Evolutionary conservation across 257 asterid species (phyloP).

Genomic region (Penstemon barbatus): DNA sequence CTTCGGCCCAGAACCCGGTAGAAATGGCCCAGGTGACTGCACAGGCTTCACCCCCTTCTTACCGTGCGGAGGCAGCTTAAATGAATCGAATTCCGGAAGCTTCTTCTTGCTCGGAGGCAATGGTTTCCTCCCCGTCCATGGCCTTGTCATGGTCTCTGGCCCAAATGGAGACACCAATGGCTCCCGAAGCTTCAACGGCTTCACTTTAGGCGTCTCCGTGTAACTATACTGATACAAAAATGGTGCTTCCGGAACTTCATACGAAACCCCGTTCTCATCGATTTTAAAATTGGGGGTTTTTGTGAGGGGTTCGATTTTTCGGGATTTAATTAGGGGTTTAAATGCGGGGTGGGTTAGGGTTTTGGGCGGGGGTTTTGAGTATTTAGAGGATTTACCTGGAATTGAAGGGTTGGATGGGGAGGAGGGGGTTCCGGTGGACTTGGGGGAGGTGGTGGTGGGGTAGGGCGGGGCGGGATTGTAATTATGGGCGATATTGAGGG

Average conservation of each 20-base stretch:
- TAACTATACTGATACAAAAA: slow-evolving; percentile 91
- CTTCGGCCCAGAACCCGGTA: slow-evolving; percentile 83
- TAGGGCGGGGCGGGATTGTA: slow-evolving; percentile 81
- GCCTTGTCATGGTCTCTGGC: slow-evolving; percentile 71
- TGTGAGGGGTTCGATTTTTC: slow-evolving; percentile 29
- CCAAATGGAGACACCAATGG: slow-evolving; percentile 88
- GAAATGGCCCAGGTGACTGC: slow-evolving; percentile 91
- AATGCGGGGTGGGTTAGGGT: slow-evolving; percentile 60
- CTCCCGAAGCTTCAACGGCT: slow-evolving; percentile 78
- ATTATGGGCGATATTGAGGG: slow-evolving; percentile 58
- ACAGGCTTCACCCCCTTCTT: slow-evolving; percentile 95
- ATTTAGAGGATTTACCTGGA: slow-evolving; percentile 79
- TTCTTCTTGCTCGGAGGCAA: slow-evolving; percentile 74
- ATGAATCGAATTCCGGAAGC: slow-evolving; percentile 85
- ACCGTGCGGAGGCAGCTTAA: slow-evolving; percentile 74
- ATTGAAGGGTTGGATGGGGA: slow-evolving; percentile 81
- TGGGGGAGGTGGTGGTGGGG: slow-evolving; percentile 47
- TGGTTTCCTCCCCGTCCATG: slow-evolving; percentile 90
- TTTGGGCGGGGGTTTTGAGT: slow-evolving; percentile 45
- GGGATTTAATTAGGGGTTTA: slow-evolving; percentile 36
- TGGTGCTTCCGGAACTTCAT: slow-evolving; percentile 79
- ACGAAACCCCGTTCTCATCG: slow-evolving; percentile 71
- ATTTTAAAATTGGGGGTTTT: slow-evolving; percentile 46
- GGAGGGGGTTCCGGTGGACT: slow-evolving; percentile 88
- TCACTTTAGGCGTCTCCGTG: slow-evolving; percentile 88